Evolutionary conservation across 2,329 filamentous ascomycete genomes (phyloP).

Genomic region (Mycosphaerella sp.): DNA sequence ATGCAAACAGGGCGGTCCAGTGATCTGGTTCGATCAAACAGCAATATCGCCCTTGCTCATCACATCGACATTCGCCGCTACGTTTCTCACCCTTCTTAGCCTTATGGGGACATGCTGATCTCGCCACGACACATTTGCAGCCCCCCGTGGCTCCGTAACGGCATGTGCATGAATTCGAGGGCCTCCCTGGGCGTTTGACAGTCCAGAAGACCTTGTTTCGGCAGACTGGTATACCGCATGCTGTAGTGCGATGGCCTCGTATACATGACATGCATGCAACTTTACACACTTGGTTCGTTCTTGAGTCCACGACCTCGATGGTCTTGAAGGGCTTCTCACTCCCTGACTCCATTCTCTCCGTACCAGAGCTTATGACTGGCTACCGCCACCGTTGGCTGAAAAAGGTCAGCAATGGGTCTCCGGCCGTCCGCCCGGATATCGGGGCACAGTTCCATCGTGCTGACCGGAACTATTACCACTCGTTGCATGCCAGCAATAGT

Average conservation of each 20-base stretch:
- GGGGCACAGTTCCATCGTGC: conserved; percentile 7
- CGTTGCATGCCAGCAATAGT: no score
- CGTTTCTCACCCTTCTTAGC: conserved; percentile 34
- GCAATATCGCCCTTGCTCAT: conserved; percentile 33
- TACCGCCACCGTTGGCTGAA: not conserved
- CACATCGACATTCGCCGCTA: conserved; percentile 31
- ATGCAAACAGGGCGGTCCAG: conserved; percentile 28
- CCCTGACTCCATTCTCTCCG: conserved; percentile 18
- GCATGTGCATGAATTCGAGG: conserved; percentile 33
- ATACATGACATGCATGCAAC: conserved; percentile 36
- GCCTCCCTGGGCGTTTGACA: conserved; percentile 33
- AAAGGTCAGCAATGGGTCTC: conserved; percentile 12
- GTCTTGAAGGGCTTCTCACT: conserved; percentile 33
- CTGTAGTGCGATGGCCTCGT: conserved; percentile 33
- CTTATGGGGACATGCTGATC: conserved; percentile 32
- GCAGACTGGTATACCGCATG: conserved; percentile 34
- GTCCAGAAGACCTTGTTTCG: conserved; percentile 35
- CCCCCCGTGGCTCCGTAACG: conserved; percentile 30
- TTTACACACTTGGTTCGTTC: conserved; percentile 32
- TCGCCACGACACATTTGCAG: conserved; percentile 33
- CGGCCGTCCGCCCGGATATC: conserved; percentile 4
- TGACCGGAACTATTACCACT: not conserved
- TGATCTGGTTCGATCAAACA: conserved; percentile 31
- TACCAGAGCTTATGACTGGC: not conserved
- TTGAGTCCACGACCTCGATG: conserved; percentile 32